phyloP scores from a whole-genome alignment of 192 early-diverging fungal genomes.

The Podila verticillata region DNA sequence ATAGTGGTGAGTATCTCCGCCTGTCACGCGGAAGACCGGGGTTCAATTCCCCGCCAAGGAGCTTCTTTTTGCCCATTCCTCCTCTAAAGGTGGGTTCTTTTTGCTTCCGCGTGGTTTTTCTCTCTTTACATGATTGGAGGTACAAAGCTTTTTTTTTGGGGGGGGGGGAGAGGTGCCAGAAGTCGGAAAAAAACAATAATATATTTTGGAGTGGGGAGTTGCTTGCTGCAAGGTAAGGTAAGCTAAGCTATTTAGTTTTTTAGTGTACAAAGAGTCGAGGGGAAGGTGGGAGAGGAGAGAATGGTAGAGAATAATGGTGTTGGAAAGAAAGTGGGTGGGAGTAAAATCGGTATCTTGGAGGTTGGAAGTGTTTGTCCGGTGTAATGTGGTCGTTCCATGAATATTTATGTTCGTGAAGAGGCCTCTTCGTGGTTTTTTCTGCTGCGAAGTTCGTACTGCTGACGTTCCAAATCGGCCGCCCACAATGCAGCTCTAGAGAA shows the following conservation, averaged over 20 bases:
- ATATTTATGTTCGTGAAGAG: neutral
- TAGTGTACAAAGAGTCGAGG: constrained; percentile 5
- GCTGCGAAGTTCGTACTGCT: constrained; percentile 34
- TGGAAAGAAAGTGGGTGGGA: too few species aligned
- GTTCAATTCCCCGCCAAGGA: constrained; percentile 25
- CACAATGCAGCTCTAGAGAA: constrained; percentile 36
- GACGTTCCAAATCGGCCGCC: constrained; percentile 44
- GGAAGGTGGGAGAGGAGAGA: neutral
- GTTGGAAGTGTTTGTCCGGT: neutral
- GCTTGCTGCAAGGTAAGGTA: neutral
- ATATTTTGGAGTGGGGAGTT: constrained; percentile 22
- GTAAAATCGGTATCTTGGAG: too few species aligned
- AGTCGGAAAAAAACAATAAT: neutral
- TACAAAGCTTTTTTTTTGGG: neutral
- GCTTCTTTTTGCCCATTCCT: constrained; percentile 2
- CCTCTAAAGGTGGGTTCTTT: neutral
- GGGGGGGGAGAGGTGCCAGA: neutral
- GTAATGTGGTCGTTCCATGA: neutral
- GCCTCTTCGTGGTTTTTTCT: constrained; percentile 18
- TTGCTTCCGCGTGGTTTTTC: neutral
- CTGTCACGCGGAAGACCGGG: constrained; percentile 27
- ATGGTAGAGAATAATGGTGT: neutral
- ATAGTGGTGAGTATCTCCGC: constrained; percentile 25
- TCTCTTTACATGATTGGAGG: neutral
- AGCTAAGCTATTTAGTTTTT: neutral